These are phyloP conservation scores for Oxyria digyna DNA, from an alignment of 148 eudicot species.

Conservation along the genomic window DNA sequence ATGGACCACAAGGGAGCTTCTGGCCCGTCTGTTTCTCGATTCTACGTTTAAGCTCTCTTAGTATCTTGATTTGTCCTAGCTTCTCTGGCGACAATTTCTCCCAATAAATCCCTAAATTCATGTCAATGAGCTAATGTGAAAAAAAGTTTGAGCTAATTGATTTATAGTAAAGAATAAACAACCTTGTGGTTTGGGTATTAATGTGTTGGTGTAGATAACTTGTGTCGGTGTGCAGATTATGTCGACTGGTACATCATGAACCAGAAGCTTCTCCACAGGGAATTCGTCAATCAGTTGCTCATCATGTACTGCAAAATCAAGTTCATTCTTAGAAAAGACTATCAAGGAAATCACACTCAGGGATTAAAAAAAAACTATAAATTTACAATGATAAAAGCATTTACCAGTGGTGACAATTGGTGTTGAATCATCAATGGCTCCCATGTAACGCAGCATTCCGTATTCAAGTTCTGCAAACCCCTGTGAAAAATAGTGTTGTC, in stretches of 20 bases:
- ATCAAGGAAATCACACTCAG: neutral
- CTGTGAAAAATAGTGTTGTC: conserved; percentile 16
- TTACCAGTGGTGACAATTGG: conserved; percentile 82
- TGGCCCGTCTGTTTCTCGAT: conserved; percentile 70
- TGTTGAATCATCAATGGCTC: conserved; percentile 81
- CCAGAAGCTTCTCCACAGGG: conserved; percentile 57
- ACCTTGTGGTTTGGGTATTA: conserved; percentile 93
- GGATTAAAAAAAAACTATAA: neutral
- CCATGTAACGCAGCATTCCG: conserved; percentile 94
- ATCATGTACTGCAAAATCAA: conserved; percentile 60
- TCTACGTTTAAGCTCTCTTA: conserved; percentile 67
- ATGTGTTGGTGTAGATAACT: conserved; percentile 59
- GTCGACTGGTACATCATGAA: conserved; percentile 92
- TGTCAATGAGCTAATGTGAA: neutral
- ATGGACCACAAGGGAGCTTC: conserved; percentile 71
- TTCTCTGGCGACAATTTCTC: conserved; percentile 86
- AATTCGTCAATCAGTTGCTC: conserved; percentile 77
- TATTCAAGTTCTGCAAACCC: conserved; percentile 98
- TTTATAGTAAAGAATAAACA: conserved; percentile 1
- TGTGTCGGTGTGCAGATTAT: conserved; percentile 88
- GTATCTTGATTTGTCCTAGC: conserved; percentile 56
- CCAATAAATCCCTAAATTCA: conserved; percentile 72
- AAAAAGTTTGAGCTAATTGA: neutral
- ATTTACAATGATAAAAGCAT: neutral
- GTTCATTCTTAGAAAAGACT: neutral